These are phyloP conservation scores for Leccinum solheimii DNA, from an alignment of 1,284 basidiomycete genomes.

Conservation along the genomic window DNA sequence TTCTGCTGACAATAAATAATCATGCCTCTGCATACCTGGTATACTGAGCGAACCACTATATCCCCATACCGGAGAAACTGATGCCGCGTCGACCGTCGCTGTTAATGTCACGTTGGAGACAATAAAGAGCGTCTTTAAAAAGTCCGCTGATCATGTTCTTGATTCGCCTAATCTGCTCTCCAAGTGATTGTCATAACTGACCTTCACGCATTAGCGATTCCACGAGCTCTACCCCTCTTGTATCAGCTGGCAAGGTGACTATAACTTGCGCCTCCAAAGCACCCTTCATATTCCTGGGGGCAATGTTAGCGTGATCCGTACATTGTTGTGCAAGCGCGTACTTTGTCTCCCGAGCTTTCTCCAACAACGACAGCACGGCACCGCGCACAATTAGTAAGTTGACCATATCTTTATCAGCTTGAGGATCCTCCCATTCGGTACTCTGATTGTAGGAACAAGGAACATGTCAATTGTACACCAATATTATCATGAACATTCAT, in stretches of 20 bases:
- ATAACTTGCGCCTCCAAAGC: constrained; percentile 72
- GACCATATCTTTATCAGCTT: constrained; percentile 59
- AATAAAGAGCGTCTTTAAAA: constrained; percentile 74
- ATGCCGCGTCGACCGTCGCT: constrained; percentile 42
- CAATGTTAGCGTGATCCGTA: constrained; percentile 2
- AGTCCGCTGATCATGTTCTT: constrained; percentile 43
- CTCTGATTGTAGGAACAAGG: constrained; percentile 36
- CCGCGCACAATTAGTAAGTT: constrained; percentile 55
- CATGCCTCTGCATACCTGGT: constrained; percentile 40
- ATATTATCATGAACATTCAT: constrained; percentile 21
- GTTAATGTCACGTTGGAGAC: constrained; percentile 65
- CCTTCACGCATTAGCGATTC: constrained; percentile 54
- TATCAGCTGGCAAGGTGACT: constrained; percentile 45
- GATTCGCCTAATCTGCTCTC: constrained; percentile 2
- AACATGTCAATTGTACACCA: constrained; percentile 6
- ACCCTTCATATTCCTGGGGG: constrained; percentile 60
- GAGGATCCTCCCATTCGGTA: constrained; percentile 54
- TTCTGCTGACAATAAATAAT: background rate
- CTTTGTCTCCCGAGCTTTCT: constrained; percentile 71
- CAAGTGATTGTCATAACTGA: constrained; percentile 19
- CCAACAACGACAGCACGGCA: constrained; percentile 61
- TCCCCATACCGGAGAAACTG: constrained; percentile 28
- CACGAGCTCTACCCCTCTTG: constrained; percentile 26
- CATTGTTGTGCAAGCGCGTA: constrained; percentile 32
- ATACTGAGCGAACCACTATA: constrained; percentile 45